phyloP scores from a whole-genome alignment of 23 red algal genomes.

The Agarophyton chilense region DNA sequence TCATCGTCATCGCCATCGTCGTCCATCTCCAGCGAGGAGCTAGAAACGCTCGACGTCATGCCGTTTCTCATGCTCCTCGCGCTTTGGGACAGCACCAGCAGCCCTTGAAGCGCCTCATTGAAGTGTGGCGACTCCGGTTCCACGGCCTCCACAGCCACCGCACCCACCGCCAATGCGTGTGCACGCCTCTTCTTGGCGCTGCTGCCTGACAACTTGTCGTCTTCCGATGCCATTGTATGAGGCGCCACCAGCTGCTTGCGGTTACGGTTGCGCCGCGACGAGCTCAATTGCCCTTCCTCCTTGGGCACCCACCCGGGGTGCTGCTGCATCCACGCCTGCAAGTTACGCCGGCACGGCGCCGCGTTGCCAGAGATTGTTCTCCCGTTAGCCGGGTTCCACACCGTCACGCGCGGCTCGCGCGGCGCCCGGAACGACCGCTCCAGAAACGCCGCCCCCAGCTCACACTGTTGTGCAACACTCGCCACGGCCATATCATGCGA shows the following conservation, averaged over 20 bases:
- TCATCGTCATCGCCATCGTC: constrained; percentile 1
- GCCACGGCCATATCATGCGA: constrained; percentile 7
- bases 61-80: constrained; percentile 23
- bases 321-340: constrained; percentile 81
- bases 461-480: not conserved
- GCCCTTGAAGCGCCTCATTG: constrained; percentile 46
- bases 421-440: constrained; percentile 68
- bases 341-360: constrained; percentile 90
- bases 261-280: constrained; percentile 76
- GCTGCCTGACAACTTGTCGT: no score
- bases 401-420: constrained; percentile 93
- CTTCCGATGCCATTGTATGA: not conserved
- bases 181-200: no score
- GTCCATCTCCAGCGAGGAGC: constrained; percentile 41
- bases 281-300: constrained; percentile 84
- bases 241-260: not conserved
- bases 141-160: no score
- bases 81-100: constrained; percentile 50
- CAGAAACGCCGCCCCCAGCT: constrained; percentile 35
- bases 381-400: constrained; percentile 96
- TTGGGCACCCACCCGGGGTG: constrained; percentile 98
- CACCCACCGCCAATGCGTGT: not conserved
- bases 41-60: constrained; percentile 56
- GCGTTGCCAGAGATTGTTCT: constrained; percentile 96
- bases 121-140: constrained; percentile 55